Base-by-base conservation (phyloP, 129 eudicot genomes). In the Lactuca sativa region DNA sequence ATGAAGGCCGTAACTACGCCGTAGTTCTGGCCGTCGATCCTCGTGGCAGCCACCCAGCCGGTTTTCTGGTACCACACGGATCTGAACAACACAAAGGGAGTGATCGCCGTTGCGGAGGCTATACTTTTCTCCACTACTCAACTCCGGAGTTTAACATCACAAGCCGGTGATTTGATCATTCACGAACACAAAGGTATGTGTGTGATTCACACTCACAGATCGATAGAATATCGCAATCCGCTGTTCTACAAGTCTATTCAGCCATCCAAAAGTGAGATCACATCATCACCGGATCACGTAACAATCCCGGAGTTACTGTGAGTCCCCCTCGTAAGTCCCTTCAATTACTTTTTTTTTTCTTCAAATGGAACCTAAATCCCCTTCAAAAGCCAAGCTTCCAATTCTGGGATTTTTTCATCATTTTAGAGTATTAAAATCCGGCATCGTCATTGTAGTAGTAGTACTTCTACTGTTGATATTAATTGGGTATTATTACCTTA, bases 331-430 rank as follows among this genome's bases (percentile, higher is more conserved):
- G 12, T 17, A 33, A 60, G 14, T 63, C 54, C 34, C 7, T 16
- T 38, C 16, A 38, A 40, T 9, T 59, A 13, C n/a, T 69, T 53
- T 30, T 40, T 40, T 18, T 21, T 52, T 51, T 47, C 47, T 59
- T 13, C 62, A 11, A 56, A 92, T 88, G 97, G 96, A 92, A 56
- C 86, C 96, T 7, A 77, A 69, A 77, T 82, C 95, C 43, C 96
- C 89, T 17, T 88, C 96, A 32, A 86, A 86, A 77, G 48, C 86
- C 36, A 86, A 86, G 66, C 66, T 78, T 77, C 85, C 82, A 57
- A 8, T 63, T 58, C 17, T 49, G 15, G 85, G 84, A 5, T 74
- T 65, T n/a, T 34, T 78, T 73, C 75, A 77, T 38, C 82, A 55
- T 60, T 70, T 64, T 58, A 68, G 59, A 30, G 64, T 47, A 21